These are phyloP conservation scores for Aphanomyces astaci DNA, from an alignment of 352 stramenopile species.

Conservation along the genomic window DNA sequence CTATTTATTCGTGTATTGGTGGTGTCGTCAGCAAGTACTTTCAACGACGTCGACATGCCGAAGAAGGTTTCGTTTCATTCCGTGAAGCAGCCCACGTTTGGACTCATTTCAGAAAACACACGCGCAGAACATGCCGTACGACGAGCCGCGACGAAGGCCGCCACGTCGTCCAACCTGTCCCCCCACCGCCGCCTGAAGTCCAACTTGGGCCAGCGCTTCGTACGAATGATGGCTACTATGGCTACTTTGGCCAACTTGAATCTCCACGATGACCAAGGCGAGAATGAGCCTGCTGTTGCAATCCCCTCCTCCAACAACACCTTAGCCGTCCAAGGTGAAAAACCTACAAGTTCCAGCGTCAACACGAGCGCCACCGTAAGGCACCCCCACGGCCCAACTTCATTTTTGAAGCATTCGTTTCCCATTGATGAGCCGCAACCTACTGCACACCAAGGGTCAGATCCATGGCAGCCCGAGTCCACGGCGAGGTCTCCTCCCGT, in stretches of 20 bases:
- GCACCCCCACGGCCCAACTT: no score
- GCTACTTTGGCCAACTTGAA: neutral
- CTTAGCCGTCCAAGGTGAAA: no score
- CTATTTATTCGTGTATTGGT: neutral
- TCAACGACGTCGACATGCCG: neutral
- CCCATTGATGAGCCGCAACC: no score
- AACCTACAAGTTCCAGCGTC: no score
- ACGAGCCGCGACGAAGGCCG: neutral
- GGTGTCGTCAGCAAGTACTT: no score
- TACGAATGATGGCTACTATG: slow-evolving; percentile 3
- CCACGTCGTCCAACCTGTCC: neutral
- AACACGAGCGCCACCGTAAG: no score
- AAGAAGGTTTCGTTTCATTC: neutral
- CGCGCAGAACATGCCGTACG: neutral
- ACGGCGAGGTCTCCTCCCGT: neutral
- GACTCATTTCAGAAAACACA: neutral
- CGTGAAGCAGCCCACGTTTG: neutral
- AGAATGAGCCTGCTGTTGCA: no score
- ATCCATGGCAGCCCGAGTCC: neutral
- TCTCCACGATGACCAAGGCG: neutral
- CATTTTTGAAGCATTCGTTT: no score
- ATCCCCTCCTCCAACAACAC: no score
- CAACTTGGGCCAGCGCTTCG: slow-evolving; percentile 6
- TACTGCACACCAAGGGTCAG: no score
- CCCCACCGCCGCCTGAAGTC: neutral